phyloP scores from a whole-genome alignment of 2,329 filamentous ascomycete genomes.

The Clonostachys sp. region DNA sequence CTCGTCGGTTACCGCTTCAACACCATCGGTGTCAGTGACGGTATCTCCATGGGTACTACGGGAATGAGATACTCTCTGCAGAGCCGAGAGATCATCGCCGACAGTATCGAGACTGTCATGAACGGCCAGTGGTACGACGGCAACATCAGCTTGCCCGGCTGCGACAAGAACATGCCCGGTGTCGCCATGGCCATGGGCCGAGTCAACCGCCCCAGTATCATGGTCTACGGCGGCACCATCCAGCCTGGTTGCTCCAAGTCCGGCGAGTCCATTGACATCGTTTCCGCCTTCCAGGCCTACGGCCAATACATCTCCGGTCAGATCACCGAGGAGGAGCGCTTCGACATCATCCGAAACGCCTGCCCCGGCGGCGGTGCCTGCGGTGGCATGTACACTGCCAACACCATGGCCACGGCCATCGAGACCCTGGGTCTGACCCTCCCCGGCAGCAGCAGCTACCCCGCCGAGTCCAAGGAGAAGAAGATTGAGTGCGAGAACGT shows the following conservation, averaged over 20 bases:
- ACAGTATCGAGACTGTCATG: constrained; percentile 99
- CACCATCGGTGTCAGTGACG: constrained; percentile 96
- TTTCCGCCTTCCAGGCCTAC: constrained; percentile 97
- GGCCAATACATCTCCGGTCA: constrained; percentile 90
- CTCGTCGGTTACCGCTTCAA: constrained; percentile 97
- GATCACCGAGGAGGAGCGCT: constrained; percentile 85
- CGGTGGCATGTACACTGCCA: constrained; percentile 89
- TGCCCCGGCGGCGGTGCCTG: constrained; percentile 66
- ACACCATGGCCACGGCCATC: constrained; percentile 91
- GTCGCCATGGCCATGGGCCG: constrained; percentile 91
- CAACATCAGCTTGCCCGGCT: constrained; percentile 94
- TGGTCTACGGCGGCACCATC: constrained; percentile 97
- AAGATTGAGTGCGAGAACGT: constrained; percentile 67
- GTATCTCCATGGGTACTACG: constrained; percentile 95
- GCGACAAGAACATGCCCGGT: constrained; percentile 99
- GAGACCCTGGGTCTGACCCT: constrained; percentile 87
- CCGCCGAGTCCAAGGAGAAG: constrained; percentile 70
- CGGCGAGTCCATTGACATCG: constrained; percentile 81
- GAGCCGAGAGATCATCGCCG: constrained; percentile 93
- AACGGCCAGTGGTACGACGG: constrained; percentile 98
- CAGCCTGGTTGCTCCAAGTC: constrained; percentile 79
- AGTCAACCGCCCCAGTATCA: constrained; percentile 88
- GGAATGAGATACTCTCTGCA: constrained; percentile 96
- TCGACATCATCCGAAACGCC: constrained; percentile 90
- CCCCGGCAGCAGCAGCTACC: constrained; percentile 77